phyloP scores from a whole-genome alignment of 177 flowering plant genomes.

The Telopea speciosissima region DNA sequence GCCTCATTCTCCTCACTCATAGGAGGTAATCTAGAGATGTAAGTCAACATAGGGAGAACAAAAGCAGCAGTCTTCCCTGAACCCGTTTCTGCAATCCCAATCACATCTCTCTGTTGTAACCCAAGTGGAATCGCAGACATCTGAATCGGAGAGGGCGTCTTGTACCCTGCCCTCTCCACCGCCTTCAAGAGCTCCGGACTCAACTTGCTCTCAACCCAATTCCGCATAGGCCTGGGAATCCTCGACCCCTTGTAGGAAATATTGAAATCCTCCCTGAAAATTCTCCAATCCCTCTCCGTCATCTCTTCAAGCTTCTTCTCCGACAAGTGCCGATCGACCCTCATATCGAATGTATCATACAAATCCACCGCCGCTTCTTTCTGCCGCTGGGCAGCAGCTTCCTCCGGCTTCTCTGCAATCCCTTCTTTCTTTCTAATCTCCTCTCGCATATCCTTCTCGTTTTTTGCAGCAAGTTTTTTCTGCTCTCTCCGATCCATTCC shows the following conservation, averaged over 20 bases:
- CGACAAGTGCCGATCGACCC: conserved; percentile 74
- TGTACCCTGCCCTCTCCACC: conserved; percentile 66
- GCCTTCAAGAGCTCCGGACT: conserved; percentile 54
- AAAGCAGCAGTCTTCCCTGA: conserved; percentile 86
- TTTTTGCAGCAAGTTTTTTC: neutral
- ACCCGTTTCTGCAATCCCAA: conserved; percentile 83
- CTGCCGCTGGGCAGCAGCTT: conserved; percentile 50
- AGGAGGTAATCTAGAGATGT: conserved; percentile 61
- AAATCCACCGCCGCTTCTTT: conserved; percentile 65
- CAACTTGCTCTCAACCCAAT: conserved; percentile 63
- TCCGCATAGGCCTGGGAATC: conserved; percentile 78
- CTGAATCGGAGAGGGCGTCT: conserved; percentile 74
- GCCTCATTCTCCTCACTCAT: conserved; percentile 74
- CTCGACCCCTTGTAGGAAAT: conserved; percentile 79
- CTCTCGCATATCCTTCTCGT: too few relatives aligned
- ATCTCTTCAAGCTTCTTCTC: conserved; percentile 77
- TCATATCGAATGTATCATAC: conserved; percentile 73
- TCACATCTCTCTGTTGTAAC: conserved; percentile 75
- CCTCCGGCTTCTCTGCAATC: conserved; percentile 37
- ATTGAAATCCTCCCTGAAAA: conserved; percentile 78
- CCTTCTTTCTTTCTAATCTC: too few relatives aligned
- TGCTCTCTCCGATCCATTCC: neutral
- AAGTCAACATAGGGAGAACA: conserved; percentile 74
- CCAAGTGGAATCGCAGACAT: conserved; percentile 86
- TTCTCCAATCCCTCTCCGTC: conserved; percentile 92